Evolutionary conservation across 352 stramenopile species (phyloP).

Genomic region (Pythium chondricola): DNA sequence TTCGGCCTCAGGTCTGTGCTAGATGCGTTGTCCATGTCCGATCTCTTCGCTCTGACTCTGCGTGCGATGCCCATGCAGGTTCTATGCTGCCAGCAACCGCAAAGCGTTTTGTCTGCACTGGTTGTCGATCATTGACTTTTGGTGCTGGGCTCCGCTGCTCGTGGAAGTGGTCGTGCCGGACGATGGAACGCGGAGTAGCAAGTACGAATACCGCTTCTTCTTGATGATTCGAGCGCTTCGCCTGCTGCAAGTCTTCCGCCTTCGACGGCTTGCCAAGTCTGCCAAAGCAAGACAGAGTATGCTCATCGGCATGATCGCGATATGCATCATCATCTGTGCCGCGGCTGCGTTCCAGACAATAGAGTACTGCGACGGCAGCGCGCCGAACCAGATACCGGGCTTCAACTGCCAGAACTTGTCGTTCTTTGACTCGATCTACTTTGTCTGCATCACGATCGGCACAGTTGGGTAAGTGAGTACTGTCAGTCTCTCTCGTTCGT

Average conservation of each 20-base stretch:
- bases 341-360: constrained; percentile 61
- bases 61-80: constrained; percentile 26
- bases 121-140: constrained; percentile 54
- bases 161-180: constrained; percentile 30
- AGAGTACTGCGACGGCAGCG: constrained; percentile 43
- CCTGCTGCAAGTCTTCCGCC: constrained; percentile 55
- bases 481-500: not conserved
- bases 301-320: constrained; percentile 43
- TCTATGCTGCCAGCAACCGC: constrained; percentile 62
- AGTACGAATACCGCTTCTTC: constrained; percentile 50
- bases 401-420: constrained; percentile 58
- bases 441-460: constrained; percentile 80
- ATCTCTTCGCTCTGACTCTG: not conserved
- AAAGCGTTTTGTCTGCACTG: constrained; percentile 47
- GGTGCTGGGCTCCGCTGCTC: constrained; percentile 40
- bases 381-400: constrained; percentile 11
- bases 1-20: constrained; percentile 33
- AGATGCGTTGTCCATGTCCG: not conserved
- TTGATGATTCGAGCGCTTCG: constrained; percentile 57
- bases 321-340: constrained; percentile 59
- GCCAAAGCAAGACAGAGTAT: constrained; percentile 48
- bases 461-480: constrained; percentile 59
- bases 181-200: constrained; percentile 21
- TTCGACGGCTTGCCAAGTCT: constrained; percentile 49
- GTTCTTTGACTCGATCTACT: constrained; percentile 77